Conservation (phyloP, 805 yeast genomes). For the Schwanniomyces pseudopolymorphus region DNA sequence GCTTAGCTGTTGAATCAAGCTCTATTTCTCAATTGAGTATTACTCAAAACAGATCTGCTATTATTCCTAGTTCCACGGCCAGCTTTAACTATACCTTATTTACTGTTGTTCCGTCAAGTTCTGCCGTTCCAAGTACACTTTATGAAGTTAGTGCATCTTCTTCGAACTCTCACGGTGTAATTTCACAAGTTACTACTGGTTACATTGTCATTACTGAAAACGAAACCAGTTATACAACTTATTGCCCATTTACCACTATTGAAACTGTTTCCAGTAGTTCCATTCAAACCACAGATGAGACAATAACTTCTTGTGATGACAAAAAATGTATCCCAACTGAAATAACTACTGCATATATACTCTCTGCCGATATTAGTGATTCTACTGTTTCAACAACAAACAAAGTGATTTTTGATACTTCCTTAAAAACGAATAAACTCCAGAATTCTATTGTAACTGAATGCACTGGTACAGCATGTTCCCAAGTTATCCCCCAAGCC, state of each 20-base stretch:
- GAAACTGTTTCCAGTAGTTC: background rate
- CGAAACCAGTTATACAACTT: constrained; percentile 34
- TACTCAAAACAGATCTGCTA: background rate
- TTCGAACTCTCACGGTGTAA: background rate
- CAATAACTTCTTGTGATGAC: constrained; percentile 35
- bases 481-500: constrained; percentile 23
- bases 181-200: constrained; percentile 19
- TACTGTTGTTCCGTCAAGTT: background rate
- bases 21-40: background rate
- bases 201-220: constrained; percentile 19
- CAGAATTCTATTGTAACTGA: too few relatives aligned
- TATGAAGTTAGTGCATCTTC: background rate
- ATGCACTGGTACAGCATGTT: too few relatives aligned
- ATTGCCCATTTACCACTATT: constrained; percentile 25
- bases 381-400: too few relatives aligned
- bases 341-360: too few relatives aligned
- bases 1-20: background rate
- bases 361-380: too few relatives aligned
- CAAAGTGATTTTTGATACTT: too few relatives aligned
- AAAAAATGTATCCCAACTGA: constrained; percentile 22
- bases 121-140: background rate
- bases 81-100: too few relatives aligned
- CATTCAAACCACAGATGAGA: background rate
- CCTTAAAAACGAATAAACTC: too few relatives aligned
- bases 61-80: background rate